Evolutionary conservation across 805 yeast species (phyloP), one percentile per base, ranked within the genome.

Genomic region (Wickerhamomyces xylosicus): DNA sequence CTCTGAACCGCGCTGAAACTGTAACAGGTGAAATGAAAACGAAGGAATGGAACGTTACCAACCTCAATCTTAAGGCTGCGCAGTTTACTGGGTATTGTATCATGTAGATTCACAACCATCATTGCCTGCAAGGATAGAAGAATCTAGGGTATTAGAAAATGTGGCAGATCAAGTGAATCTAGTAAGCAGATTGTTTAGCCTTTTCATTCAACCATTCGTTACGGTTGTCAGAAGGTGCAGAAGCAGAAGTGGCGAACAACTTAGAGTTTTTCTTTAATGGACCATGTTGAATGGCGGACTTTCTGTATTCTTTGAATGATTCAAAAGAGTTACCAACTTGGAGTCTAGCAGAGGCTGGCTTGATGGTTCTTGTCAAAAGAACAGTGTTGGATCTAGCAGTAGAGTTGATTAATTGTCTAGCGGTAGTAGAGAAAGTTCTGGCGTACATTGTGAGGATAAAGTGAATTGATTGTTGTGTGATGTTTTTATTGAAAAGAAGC

Each of bases 271-370:
- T 53, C 14, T 47, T 58, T 41, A 61, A 46, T 9, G 66, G 67
- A 17, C 67, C 67, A 41, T 61, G 63, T 34, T 59, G 61, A 41
- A 53, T 58, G 11, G 65, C 64, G 18, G 52, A 50, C 43, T 56
- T 58, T 48, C 67, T 59, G 45, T 62, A 62, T 40, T 61, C 65
- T 29, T 57, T 56, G 41, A 62, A 62, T 0, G 63, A 54, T 10
- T 39, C 40, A 44, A 61, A 61, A 1, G 65, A 57, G 49, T 61
- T 58, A 14, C 67, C 64, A 5, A 31, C 33, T 25, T 25, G 29
- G 13, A 25, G 29, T 25, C 29, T 25, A 3, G 54, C 32, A 18
- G 35, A 31, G 3, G 36, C 34, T 44, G 37, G 37, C 44, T 31
- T 32, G 22, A 33, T 31, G 25, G 35, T 39, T 33, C 31, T 51